Evolutionary conservation across 164 flowering plant species (phyloP).

Genomic region (Sedum album): DNA sequence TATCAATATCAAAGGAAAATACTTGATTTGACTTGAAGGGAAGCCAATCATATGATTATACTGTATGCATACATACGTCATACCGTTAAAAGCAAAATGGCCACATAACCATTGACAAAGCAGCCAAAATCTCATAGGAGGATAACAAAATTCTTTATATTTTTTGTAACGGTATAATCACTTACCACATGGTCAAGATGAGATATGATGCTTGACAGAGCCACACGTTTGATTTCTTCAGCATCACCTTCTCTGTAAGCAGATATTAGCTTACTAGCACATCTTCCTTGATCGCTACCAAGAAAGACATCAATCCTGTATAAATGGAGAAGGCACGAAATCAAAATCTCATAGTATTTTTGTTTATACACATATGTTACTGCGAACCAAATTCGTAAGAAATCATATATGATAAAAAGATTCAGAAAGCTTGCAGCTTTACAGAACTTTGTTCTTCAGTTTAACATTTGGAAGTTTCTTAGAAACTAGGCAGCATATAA

Average conservation of each 20-base stretch:
- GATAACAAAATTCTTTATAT: background rate
- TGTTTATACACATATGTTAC: background rate
- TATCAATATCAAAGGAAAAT: background rate
- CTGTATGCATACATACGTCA: background rate
- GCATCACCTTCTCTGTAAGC: slow-evolving; percentile 74
- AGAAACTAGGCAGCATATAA: background rate
- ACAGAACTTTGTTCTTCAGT: background rate
- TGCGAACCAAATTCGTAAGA: too few species aligned
- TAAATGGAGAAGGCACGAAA: slow-evolving; percentile 9
- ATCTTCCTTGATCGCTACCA: slow-evolving; percentile 71
- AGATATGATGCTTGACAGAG: slow-evolving; percentile 65
- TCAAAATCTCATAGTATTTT: background rate
- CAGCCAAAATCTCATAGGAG: background rate
- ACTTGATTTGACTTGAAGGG: background rate
- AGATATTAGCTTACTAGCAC: slow-evolving; percentile 70
- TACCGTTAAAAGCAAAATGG: background rate
- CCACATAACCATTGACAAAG: background rate
- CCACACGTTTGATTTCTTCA: slow-evolving; percentile 78
- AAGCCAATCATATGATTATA: background rate
- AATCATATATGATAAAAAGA: background rate
- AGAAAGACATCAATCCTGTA: slow-evolving; percentile 74
- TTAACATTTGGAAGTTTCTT: background rate
- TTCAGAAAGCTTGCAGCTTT: background rate
- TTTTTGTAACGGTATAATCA: background rate
- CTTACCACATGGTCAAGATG: slow-evolving; percentile 77